phyloP scores from a whole-genome alignment of 1,284 basidiomycete species.

The Cutaneotrichosporon mucoides region DNA sequence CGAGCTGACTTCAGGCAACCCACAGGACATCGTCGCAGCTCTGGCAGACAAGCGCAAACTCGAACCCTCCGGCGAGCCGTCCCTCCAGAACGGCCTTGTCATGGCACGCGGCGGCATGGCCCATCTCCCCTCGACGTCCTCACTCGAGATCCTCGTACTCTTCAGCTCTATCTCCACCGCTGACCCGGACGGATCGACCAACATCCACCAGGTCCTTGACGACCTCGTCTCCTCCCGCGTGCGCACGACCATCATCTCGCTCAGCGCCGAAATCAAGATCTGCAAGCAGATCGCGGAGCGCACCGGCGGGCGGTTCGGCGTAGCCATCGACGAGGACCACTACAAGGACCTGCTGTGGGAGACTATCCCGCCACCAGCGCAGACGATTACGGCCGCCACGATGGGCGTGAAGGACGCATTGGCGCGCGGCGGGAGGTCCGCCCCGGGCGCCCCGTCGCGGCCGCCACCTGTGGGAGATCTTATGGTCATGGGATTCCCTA shows the following conservation, averaged over 20 bases:
- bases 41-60: constrained; percentile 83
- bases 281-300: constrained; percentile 84
- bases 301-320: constrained; percentile 86
- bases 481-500: constrained; percentile 99
- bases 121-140: constrained; percentile 91
- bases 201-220: constrained; percentile 82
- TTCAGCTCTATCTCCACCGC: constrained; percentile 94
- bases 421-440: constrained; percentile 48
- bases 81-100: constrained; percentile 91
- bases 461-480: constrained; percentile 72
- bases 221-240: constrained; percentile 76
- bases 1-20: constrained; percentile 64
- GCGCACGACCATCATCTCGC: constrained; percentile 84
- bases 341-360: constrained; percentile 94
- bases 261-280: constrained; percentile 96
- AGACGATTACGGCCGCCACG: constrained; percentile 52
- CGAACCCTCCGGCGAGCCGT: constrained; percentile 87
- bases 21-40: constrained; percentile 82
- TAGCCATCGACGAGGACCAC: constrained; percentile 95
- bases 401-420: constrained; percentile 50
- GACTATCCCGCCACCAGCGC: constrained; percentile 89
- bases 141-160: constrained; percentile 86
- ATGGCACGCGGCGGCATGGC: constrained; percentile 91
- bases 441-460: constrained; percentile 36
- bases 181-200: constrained; percentile 74